Evolutionary conservation across 495 filamentous ascomycete genomes (phyloP).

Genomic region (Daldinia caldariorum): DNA sequence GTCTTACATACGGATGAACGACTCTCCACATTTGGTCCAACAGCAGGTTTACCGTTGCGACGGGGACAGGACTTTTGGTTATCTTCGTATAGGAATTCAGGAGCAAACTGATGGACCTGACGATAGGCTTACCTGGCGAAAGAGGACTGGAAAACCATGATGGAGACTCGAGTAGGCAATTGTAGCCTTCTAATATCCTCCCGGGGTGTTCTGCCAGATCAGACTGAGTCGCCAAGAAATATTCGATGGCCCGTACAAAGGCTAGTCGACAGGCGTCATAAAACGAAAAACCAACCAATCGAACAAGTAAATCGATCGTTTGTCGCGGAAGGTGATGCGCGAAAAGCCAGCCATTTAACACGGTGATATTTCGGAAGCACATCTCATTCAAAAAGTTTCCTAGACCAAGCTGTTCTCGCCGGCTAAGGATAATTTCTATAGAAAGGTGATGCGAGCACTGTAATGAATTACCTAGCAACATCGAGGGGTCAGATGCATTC

Average conservation of each 20-base stretch:
- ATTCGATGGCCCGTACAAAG: neutral
- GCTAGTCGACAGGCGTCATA: neutral
- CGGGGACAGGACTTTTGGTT: neutral
- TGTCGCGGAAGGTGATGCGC: neutral
- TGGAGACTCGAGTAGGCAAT: neutral
- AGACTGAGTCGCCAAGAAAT: neutral
- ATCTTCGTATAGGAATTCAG: neutral
- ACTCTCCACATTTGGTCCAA: neutral
- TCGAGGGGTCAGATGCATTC: neutral
- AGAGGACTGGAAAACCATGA: neutral
- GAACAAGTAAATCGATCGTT: neutral
- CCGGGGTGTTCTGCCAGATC: neutral
- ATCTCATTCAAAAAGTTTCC: neutral
- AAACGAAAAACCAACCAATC: neutral
- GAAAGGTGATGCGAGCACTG: neutral
- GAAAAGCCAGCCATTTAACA: neutral
- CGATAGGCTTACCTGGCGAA: neutral
- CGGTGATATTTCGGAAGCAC: neutral
- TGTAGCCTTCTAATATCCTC: neutral
- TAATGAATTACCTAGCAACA: neutral
- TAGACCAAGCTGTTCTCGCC: neutral
- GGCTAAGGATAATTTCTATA: neutral
- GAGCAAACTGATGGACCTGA: neutral
- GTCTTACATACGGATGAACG: neutral
- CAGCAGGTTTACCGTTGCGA: neutral